phyloP scores from a whole-genome alignment of 352 stramenopile genomes.

The Phytopythium boreale region DNA sequence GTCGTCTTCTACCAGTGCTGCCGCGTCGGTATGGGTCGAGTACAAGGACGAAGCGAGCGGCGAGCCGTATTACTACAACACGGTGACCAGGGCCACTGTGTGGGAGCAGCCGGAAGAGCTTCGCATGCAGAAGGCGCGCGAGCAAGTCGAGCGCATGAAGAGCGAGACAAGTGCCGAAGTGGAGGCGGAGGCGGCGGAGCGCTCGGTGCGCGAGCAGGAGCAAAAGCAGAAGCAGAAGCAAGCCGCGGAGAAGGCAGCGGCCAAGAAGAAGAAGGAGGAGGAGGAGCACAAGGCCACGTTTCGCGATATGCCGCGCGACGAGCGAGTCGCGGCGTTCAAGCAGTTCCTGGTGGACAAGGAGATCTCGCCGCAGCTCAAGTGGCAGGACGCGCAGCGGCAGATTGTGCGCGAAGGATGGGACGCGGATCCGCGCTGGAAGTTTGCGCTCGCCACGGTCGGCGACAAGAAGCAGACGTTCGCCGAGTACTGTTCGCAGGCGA shows the following conservation, averaged over 20 bases:
- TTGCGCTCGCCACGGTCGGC: constrained; percentile 55
- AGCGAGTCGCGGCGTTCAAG: constrained; percentile 66
- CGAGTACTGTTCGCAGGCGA: constrained; percentile 73
- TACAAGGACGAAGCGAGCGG: constrained; percentile 74
- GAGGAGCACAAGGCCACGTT: constrained; percentile 46
- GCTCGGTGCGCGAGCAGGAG: constrained; percentile 15
- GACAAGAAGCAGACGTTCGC: constrained; percentile 86
- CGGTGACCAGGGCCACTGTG: constrained; percentile 63
- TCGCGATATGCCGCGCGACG: constrained; percentile 38
- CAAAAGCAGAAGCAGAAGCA: constrained; percentile 20
- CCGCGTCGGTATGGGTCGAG: constrained; percentile 52
- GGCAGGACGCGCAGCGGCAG: constrained; percentile 61
- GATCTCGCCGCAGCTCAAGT: constrained; percentile 70
- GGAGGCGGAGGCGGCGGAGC: constrained; percentile 31
- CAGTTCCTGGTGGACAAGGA: constrained; percentile 65
- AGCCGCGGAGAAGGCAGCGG: constrained; percentile 5
- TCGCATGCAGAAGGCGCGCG: constrained; percentile 65
- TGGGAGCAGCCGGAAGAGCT: constrained; percentile 82
- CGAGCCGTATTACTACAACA: constrained; percentile 83
- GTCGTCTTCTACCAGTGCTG: not conserved
- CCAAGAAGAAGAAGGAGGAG: constrained; percentile 39
- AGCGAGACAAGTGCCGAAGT: constrained; percentile 24
- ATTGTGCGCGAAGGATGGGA: constrained; percentile 56
- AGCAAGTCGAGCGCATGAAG: constrained; percentile 70
- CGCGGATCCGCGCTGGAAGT: constrained; percentile 65